Evolutionary conservation across 2,329 filamentous ascomycete genomes (phyloP).

Genomic region (Botryotinia convoluta): DNA sequence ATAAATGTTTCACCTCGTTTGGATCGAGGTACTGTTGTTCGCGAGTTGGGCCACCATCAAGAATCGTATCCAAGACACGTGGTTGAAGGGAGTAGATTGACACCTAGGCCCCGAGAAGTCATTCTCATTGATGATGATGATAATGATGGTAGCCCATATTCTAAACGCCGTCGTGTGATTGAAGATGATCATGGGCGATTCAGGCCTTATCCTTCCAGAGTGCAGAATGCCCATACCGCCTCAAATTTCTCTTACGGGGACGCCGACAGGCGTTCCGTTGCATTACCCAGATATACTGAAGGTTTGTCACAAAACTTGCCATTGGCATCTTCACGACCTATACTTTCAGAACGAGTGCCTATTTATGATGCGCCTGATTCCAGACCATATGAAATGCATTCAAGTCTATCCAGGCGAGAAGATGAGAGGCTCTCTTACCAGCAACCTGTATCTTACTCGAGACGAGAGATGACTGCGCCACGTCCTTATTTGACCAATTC

Average conservation of each 20-base stretch:
- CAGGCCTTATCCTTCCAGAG: constrained; percentile 31
- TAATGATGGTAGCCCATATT: constrained; percentile 34
- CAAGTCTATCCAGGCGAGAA: constrained; percentile 27
- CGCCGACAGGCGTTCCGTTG: constrained; percentile 31
- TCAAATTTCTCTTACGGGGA: constrained; percentile 17
- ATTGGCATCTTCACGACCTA: constrained; percentile 26
- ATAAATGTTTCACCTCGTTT: constrained; percentile 24
- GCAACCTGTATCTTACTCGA: constrained; percentile 18
- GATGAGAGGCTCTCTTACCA: constrained; percentile 17
- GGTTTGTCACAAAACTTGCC: constrained; percentile 31
- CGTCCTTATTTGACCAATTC: constrained; percentile 21
- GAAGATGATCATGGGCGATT: constrained; percentile 33
- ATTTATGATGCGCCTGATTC: constrained; percentile 32
- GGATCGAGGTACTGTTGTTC: constrained; percentile 26
- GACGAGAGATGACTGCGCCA: constrained; percentile 24
- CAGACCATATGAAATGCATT: constrained; percentile 23
- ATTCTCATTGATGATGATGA: constrained; percentile 37
- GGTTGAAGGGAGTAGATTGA: constrained; percentile 26
- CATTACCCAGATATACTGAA: constrained; percentile 32
- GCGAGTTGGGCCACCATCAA: constrained; percentile 23
- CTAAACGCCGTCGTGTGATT: constrained; percentile 35
- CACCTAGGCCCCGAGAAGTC: constrained; percentile 32
- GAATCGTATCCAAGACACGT: constrained; percentile 27
- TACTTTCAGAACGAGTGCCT: constrained; percentile 28
- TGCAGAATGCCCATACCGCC: constrained; percentile 27